Base-by-base conservation (phyloP, 2,329 filamentous ascomycete species). In the Xylariaceae sp. region DNA sequence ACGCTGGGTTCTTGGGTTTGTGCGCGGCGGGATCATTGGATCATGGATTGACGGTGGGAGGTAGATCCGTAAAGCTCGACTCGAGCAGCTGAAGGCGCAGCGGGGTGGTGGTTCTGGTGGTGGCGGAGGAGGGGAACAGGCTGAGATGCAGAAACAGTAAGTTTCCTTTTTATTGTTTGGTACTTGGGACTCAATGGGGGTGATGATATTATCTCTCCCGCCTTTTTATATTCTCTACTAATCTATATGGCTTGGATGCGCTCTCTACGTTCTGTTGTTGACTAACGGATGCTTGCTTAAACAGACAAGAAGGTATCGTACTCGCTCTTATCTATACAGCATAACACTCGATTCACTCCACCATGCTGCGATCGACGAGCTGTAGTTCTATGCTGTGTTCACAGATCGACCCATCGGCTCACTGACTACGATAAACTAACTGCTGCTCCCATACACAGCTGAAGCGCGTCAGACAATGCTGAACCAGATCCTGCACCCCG, bases 401-500 rank as follows among this genome's bases (percentile, higher is more conserved):
- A 6, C 8, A 6, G 35, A 37, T 37, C 12, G 35, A 19, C 19
- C 19, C 19, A 19, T 19, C 19, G 35, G 3, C 8, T 9, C 4
- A 7, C 35, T 37, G 35, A 6, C 35, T 37, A 19, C 37, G 7
- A 44, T 29, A 42, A 30, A 8, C 31, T n/a, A 40, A n/a, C 4
- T 35, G 11, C 30, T 35, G 4, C 39, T 2, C 11, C 19, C 29
- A 12, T n/a, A 45, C 44, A 48, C 43, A 62, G 80, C 82, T 61
- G 88, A 92, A 70, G 86, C 87, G 40, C 87, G 90, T 56, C 77
- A 84, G 65, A 80, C 83, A 56, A 87, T 96, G 64, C 85, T 99
- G 59, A 83, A 81, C 64, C 94, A 97, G 73, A 97, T 99, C 76
- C 89, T 99, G 59, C 86, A 91, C 66, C 94, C 94, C 62, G 90